Base-by-base conservation (phyloP, 345 rosid genomes). In the Iberis pinnata region DNA sequence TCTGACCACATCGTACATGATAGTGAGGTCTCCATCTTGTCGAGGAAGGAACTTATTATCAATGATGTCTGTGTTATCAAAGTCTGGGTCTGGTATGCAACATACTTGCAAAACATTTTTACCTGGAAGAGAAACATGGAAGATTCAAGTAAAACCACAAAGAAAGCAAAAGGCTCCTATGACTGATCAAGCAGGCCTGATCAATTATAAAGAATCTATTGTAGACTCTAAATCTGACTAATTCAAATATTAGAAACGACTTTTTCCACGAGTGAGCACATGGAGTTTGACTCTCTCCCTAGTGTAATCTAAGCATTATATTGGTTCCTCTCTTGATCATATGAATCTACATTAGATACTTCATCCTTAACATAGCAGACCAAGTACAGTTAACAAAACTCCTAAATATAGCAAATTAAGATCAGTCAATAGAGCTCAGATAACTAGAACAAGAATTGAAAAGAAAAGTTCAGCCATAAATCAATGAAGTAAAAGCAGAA, bases 1-100 rank as follows among this genome's bases (percentile, higher is more conserved):
- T 48, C 58, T 78, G 55, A 55, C 74, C 71, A 92, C 92, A 61
- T 92, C 96, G 18, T 92, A 92, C 88, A 80, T 81, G 17, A 92
- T 80, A 5, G 86, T 81, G 50, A 92, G 86, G 64, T 88, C 98
- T 8, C 98, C 96, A 20, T 58, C 63, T 67, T 73, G 79, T 38
- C 88, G 81, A 1, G 86, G 84, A 53, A 78, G 49, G 66, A 76
- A 82, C 61, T 68, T 77, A 2, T 67, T 81, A 7, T 46, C 75
- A 8, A 70, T 70, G 55, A 62, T 43, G 24, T 48, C 73, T 20
- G 84, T 18, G 64, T 55, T 78, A 20, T 49, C 56, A 22, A 2
- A 22, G 4, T 66, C 72, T 7, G 41, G 29, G 13, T 74, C 76
- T 20, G 49, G 77, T 35, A 45, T 73, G 70, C 98, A 92, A 43